Conservation (phyloP, 306 rosid genomes). For the Glycine soja region DNA sequence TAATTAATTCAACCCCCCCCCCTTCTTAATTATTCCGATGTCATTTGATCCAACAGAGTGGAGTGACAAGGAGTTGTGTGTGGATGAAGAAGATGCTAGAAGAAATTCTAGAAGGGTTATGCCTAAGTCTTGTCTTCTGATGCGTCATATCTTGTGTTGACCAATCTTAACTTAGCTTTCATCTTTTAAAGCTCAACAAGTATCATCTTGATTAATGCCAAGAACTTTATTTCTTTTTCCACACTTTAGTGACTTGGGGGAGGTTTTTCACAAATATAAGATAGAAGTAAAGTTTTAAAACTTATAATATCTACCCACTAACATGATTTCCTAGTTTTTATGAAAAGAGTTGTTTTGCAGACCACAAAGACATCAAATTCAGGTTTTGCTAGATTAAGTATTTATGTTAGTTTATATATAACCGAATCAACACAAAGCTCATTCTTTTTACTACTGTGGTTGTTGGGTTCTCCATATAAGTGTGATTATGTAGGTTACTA, state of each 20-base stretch:
- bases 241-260: background rate
- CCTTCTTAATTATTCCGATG: too few relatives aligned
- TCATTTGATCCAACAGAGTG: too few relatives aligned
- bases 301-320: too few relatives aligned
- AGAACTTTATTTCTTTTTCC: background rate
- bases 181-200: background rate
- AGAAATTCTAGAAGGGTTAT: too few relatives aligned
- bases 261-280: background rate
- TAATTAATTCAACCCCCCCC: too few relatives aligned
- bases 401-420: background rate
- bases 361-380: background rate
- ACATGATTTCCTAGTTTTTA: too few relatives aligned
- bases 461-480: background rate
- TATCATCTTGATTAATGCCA: background rate
- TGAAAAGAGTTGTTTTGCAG: background rate
- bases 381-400: background rate
- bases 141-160: background rate
- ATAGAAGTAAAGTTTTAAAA: too few relatives aligned
- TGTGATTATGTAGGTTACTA: background rate
- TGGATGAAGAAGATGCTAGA: too few relatives aligned
- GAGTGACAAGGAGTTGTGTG: too few relatives aligned
- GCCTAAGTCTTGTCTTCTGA: background rate
- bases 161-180: background rate
- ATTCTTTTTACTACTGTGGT: background rate
- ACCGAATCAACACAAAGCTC: slow-evolving; percentile 1